Conservation (phyloP, 2,329 filamentous ascomycete species). For the Juglanconis juglandina region DNA sequence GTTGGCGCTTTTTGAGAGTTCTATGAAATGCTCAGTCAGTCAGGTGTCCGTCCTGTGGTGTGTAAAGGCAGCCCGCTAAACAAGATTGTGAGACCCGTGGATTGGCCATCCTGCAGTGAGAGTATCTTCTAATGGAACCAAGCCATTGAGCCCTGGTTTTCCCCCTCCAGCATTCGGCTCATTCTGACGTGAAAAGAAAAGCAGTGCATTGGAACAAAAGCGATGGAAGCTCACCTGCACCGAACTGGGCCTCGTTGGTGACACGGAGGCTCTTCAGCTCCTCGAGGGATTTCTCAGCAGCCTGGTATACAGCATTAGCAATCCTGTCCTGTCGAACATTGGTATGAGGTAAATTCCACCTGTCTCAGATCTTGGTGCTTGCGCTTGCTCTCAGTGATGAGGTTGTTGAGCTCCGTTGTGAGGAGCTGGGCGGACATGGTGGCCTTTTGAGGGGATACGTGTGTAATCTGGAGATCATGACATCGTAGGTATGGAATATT, state of each 20-base stretch:
- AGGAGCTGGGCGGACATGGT: conserved; percentile 90
- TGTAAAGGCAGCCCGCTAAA: neutral
- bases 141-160: conserved; percentile 14
- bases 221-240: conserved; percentile 13
- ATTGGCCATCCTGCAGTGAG: neutral
- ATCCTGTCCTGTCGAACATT: neutral
- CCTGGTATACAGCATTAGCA: conserved; percentile 45
- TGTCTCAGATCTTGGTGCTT: conserved; percentile 88
- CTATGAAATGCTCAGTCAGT: conserved; percentile 42
- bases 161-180: conserved; percentile 31
- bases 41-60: neutral
- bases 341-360: conserved; percentile 42
- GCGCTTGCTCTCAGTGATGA: conserved; percentile 92
- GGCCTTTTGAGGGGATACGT: conserved; percentile 16
- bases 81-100: too few species aligned
- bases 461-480: neutral
- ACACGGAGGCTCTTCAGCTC: conserved; percentile 76
- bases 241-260: conserved; percentile 67
- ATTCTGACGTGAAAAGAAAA: too few species aligned
- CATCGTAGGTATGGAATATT: neutral
- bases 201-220: neutral
- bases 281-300: conserved; percentile 88
- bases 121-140: neutral
- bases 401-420: conserved; percentile 79
- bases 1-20: conserved; percentile 74